These are phyloP conservation scores for Paraphoma chrysanthemicola DNA, from an alignment of 2,329 filamentous ascomycete genomes.

Conservation along the genomic window DNA sequence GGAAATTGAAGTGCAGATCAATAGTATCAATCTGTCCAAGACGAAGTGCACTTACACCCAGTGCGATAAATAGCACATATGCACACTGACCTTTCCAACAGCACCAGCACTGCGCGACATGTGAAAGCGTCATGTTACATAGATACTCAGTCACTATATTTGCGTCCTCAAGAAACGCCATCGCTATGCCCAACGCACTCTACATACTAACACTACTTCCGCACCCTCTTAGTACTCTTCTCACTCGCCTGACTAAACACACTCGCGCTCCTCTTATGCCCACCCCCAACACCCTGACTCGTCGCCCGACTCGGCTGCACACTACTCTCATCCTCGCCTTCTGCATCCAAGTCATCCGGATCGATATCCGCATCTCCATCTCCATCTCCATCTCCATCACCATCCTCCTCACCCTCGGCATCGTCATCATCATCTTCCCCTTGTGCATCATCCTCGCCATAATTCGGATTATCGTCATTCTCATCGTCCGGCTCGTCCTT, in stretches of 20 bases:
- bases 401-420: conserved; percentile 23
- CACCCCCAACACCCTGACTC: conserved; percentile 27
- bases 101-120: no score
- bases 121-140: no score
- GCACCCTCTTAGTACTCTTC: conserved; percentile 40
- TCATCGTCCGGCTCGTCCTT: conserved; percentile 37
- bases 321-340: conserved; percentile 43
- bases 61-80: no score
- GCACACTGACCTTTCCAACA: no score
- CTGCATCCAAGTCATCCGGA: conserved; percentile 36
- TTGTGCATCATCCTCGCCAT: conserved; percentile 6
- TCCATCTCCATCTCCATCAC: conserved; percentile 52
- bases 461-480: background rate
- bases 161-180: no score
- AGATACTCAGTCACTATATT: no score
- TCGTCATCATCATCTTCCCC: conserved; percentile 19
- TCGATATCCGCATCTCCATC: conserved; percentile 18
- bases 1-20: no score
- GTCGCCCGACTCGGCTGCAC: conserved; percentile 37
- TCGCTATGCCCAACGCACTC: no score
- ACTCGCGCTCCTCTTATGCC: conserved; percentile 82
- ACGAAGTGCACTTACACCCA: no score
- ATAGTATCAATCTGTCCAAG: no score
- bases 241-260: conserved; percentile 67
- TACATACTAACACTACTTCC: no score